Evolutionary conservation across 495 filamentous ascomycete species (phyloP), one percentile per base, ranked within the genome.

Genomic region (Neurospora sp.): DNA sequence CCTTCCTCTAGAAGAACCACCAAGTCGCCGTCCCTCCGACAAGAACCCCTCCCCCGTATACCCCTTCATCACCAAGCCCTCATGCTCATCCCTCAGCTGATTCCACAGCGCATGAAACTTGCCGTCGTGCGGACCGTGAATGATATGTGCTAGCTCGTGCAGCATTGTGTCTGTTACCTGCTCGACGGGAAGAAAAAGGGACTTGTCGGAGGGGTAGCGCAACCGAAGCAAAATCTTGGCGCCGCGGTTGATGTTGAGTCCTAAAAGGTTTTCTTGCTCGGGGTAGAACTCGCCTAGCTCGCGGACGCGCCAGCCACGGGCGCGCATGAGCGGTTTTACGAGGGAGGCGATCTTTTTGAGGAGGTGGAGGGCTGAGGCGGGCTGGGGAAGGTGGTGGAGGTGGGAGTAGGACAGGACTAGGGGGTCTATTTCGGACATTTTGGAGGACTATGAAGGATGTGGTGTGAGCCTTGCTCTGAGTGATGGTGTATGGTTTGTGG

Each of bases 301-400:
- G 8, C 88, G 87, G 27, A 99, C 93, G 74, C 82, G 90, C 93
- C 94, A 99, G 35, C 84, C 85, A 59, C 93, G 87, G 69, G 92
- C 92, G 74, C 93, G 85, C 95, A 98, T 98, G 70, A 99, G 92
- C 16, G 96, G 96, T 80, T 97, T 99, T 59, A 98, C 94, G 16
- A 97, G 80, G 14, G 93, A 96, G 20, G 94, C 93, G 31, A 97
- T 85, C 80, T 93, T 94, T 73, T 89, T 91, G 14, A 98, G 86
- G 53, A 88, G 88, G n/a, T 89, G 84, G 14, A 98, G 85, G n/a
- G 94, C 96, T 73, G 96, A 93, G 10, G 90, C 85, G 72, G 92
- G 89, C 8, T 91, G 87, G 0, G 91, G 90, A 3, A 92, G 88
- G 44, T 89, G 82, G 73, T 85, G 89, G 45, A 97, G 86, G 84